Conservation (phyloP, 345 rosid species). For the Moricandia arvensis region DNA sequence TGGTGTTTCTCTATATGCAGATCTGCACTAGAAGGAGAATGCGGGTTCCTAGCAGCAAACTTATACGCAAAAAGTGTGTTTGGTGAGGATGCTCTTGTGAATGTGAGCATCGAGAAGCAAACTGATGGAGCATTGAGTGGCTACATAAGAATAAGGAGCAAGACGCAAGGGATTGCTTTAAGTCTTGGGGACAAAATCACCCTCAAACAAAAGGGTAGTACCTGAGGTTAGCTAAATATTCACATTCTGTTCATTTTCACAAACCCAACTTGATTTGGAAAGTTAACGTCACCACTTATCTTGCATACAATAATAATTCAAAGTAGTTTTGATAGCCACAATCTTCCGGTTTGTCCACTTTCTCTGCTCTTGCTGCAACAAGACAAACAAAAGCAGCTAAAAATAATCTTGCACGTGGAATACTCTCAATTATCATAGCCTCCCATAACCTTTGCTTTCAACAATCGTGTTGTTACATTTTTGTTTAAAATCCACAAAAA, state of each 20-base stretch:
- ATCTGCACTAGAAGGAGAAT: constrained; percentile 76
- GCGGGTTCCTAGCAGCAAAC: constrained; percentile 87
- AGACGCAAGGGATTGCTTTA: constrained; percentile 90
- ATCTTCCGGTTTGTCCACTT: background rate
- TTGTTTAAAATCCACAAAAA: background rate
- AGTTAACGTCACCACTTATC: background rate
- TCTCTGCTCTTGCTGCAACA: background rate
- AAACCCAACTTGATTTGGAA: background rate
- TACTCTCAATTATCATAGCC: background rate
- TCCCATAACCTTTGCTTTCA: no score
- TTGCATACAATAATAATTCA: background rate
- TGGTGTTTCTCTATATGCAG: constrained; percentile 37
- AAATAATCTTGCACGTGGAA: no score
- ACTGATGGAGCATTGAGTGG: constrained; percentile 70
- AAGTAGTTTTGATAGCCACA: background rate
- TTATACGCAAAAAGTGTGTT: constrained; percentile 87
- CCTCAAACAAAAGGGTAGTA: constrained; percentile 42
- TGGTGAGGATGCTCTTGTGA: constrained; percentile 85
- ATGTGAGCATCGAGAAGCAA: constrained; percentile 77
- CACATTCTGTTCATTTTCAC: background rate
- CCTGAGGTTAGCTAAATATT: constrained; percentile 29
- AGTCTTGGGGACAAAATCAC: constrained; percentile 44
- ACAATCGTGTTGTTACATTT: background rate
- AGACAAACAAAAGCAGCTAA: background rate
- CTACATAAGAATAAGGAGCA: constrained; percentile 86